Evolutionary conservation across 352 stramenopile species (phyloP), one percentile per base, ranked within the genome.

Genomic region (Globisporangium viniferum): DNA sequence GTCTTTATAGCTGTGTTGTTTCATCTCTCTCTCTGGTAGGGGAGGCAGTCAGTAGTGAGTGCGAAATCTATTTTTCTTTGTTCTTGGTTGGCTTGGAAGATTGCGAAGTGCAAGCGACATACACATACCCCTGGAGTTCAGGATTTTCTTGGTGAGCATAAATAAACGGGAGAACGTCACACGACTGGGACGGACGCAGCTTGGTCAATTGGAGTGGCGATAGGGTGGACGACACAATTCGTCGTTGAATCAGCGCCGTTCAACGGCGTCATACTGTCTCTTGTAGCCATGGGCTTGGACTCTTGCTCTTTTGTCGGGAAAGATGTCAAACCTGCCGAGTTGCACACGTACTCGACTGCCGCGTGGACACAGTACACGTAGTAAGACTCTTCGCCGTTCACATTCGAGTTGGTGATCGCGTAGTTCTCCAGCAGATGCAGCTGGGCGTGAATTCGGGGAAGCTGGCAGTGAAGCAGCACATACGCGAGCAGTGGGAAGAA

Each of bases 321-420:
- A 10, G 53, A 4, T 39, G 62, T 46, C 51, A 72, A 20, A 3
- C 72, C 73, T 5, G 80, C 73, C 10, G 80, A 89, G 66, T 92
- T 95, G 75, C 88, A 95, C 15, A 95, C 76, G 70, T 90, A 92
- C 73, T 95, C 88, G 22, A 95, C 82, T 3, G 88, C 88, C 0
- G 84, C 86, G 48, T 95, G 88, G 18, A 95, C 86, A 66, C 88
- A 95, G 59, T 95, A 95, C 18, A 95, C 88, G 66, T 95, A 95
- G 67, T 95, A 95, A n/a, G 88, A 92, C 62, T 94, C 88, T 68
- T 95, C 88, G 8, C 88, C 88, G 35, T 94, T 95, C 31, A 79
- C 81, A 55, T 93, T 95, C 20, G 83, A 74, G 41, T 73, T 78
- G 33, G 78, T 91, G 73, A 95, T 92, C n/a, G 88, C 88, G 22